Percentiles rank a stretch among this genome's conserved stretches.
These are phyloP conservation scores for Alternaria viburni DNA, from an alignment of 2,329 filamentous ascomycete genomes.

Conservation along the genomic window DNA sequence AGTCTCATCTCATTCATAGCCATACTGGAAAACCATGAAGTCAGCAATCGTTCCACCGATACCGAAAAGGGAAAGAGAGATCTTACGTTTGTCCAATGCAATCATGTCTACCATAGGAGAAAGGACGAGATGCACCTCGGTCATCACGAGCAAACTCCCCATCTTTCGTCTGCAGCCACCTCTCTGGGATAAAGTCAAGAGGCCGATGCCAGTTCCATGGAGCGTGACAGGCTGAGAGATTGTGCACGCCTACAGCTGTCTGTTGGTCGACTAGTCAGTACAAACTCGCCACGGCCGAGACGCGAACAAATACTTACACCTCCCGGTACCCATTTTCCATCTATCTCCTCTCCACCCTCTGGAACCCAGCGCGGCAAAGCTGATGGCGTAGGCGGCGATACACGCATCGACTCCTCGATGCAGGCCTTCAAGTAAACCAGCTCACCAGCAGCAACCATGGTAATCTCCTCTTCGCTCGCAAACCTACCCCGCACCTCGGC, in stretches of 20 bases:
- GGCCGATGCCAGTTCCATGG: slow-evolving; percentile 5
- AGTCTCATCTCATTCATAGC: slow-evolving; percentile 5
- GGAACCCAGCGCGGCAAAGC: slow-evolving; percentile 4
- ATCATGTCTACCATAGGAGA: slow-evolving; percentile 6
- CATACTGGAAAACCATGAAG: background rate
- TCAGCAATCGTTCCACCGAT: background rate
- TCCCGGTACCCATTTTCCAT: slow-evolving; percentile 3
- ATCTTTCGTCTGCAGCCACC: slow-evolving; percentile 5
- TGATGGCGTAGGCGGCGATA: slow-evolving; percentile 4
- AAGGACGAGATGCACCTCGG: slow-evolving; percentile 3
- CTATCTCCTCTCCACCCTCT: slow-evolving; percentile 5
- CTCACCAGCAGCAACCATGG: slow-evolving; percentile 3
- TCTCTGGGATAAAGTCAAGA: slow-evolving; percentile 5
- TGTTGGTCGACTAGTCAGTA: background rate
- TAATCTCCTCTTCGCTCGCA: background rate
- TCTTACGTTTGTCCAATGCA: slow-evolving; percentile 6
- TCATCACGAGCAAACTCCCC: slow-evolving; percentile 1
- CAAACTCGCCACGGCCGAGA: background rate
- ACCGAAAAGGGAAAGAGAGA: background rate
- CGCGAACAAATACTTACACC: background rate
- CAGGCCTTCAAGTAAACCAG: slow-evolving; percentile 1
- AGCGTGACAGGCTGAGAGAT: slow-evolving; percentile 1
- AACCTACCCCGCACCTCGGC: slow-evolving; percentile 2
- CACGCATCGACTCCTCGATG: slow-evolving; percentile 2
- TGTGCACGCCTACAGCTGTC: slow-evolving; percentile 4